phyloP scores from a whole-genome alignment of 495 filamentous ascomycete species.

The Parmelia sp. region DNA sequence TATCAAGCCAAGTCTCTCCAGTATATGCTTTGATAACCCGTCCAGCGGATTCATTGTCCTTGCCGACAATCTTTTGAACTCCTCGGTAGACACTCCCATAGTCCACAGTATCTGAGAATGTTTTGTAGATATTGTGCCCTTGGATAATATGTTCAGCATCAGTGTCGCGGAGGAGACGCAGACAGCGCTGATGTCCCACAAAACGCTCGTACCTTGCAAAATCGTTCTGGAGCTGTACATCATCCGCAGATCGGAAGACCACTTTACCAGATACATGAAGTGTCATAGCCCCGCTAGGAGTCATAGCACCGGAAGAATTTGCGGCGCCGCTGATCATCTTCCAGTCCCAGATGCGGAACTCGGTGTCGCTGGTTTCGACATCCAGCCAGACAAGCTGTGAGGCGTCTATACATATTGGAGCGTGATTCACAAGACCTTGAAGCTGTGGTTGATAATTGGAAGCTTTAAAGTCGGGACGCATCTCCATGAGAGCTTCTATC shows the following conservation, averaged over 20 bases:
- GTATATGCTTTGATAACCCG: conserved; percentile 36
- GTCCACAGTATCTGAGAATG: conserved; percentile 44
- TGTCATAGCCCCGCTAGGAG: too few species aligned
- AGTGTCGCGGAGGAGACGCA: conserved; percentile 33
- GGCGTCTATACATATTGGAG: conserved; percentile 38
- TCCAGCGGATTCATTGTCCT: conserved; percentile 40
- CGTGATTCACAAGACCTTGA: conserved; percentile 35
- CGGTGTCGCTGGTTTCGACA: conserved; percentile 21
- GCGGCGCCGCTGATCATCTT: conserved; percentile 22
- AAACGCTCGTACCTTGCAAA: conserved; percentile 43
- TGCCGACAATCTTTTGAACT: conserved; percentile 41
- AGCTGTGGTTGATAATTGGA: conserved; percentile 33
- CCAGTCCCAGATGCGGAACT: conserved; percentile 29
- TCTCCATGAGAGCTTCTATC: conserved; percentile 41
- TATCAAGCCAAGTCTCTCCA: conserved; percentile 38
- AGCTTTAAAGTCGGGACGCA: conserved; percentile 30
- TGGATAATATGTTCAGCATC: conserved; percentile 46
- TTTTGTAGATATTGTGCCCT: conserved; percentile 43
- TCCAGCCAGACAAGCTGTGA: conserved; percentile 38
- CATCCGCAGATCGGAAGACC: conserved; percentile 29
- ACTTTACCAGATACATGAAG: conserved; percentile 32
- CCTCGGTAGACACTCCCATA: conserved; percentile 43
- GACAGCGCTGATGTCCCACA: conserved; percentile 35
- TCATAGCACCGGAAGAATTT: too few species aligned
- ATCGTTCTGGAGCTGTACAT: conserved; percentile 29